Base-by-base conservation (phyloP, 495 filamentous ascomycete genomes). In the Parachaetomium inaequale region DNA sequence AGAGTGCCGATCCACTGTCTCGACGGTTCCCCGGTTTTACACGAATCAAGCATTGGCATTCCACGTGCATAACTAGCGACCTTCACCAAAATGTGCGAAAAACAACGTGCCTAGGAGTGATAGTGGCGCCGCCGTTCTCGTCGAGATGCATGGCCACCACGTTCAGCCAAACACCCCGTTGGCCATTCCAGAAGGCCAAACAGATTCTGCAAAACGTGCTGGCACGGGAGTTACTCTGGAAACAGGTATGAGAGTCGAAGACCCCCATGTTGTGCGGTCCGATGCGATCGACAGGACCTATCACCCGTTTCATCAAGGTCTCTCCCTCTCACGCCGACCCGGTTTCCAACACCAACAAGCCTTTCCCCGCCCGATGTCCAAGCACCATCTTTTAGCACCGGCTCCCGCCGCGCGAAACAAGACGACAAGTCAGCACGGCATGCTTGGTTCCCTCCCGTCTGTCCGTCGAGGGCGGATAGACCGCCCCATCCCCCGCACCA, bases 31-130 rank as follows among this genome's bases (percentile, higher is more conserved):
- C 49, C 23, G 4, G 4, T 28, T 17, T 8, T 10, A 15, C 25
- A 28, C 21, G 17, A 29, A 49, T 26, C 25, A 29, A 49, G 21
- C 23, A 28, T 49, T 5, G 17, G 28, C 8, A 29, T 28, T 52
- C 49, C 51, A 54, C 51, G 51, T 54, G 51, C 26, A 52, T 53
- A 1, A 34, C 45, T 11, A 25, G 10, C n/a, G 43, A 46, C 25
- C 17, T 34, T 32, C 6, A 32, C 29, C 50, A 19, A 54, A 54
- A 54, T 25, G 32, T 26, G 51, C 19, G 11, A 54, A 8, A 38
- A 54, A 54, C 51, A 38, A 4, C 29, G n/a, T 32, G n/a, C 51
- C 15, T n/a, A 7, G 21, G 32, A 54, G 51, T 54, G 51, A 54
- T 40, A 54, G 51, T 54, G 51, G 51, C 51, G 31, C 32, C 17